Conservation (phyloP, 2,329 filamentous ascomycete genomes). For the Nothophoma quercina region DNA sequence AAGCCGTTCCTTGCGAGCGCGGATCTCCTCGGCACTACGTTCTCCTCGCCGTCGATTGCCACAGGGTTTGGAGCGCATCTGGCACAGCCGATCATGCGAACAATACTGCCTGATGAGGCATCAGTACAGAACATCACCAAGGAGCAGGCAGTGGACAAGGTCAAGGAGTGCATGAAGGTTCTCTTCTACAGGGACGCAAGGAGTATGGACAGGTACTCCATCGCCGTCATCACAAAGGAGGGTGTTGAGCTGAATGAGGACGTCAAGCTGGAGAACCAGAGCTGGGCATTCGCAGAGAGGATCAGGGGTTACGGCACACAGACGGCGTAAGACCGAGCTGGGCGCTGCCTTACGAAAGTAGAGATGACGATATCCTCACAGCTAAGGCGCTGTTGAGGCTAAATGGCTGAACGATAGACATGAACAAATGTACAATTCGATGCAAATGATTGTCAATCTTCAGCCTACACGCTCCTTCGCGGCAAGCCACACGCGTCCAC, state of each 20-base stretch:
- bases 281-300: conserved; percentile 96
- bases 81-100: conserved; percentile 89
- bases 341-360: not conserved
- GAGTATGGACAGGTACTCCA: conserved; percentile 88
- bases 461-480: not conserved
- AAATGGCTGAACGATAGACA: conserved; percentile 42
- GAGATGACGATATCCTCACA: conserved; percentile 6
- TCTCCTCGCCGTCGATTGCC: conserved; percentile 84
- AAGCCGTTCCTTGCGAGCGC: conserved; percentile 90
- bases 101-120: conserved; percentile 83
- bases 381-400: conserved; percentile 16
- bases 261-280: conserved; percentile 92
- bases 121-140: conserved; percentile 73
- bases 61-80: conserved; percentile 94
- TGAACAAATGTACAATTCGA: conserved; percentile 44
- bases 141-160: conserved; percentile 79
- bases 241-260: conserved; percentile 83
- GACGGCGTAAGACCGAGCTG: conserved; percentile 39
- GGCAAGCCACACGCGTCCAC: conserved; percentile 12
- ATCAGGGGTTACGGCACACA: conserved; percentile 97
- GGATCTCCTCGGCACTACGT: conserved; percentile 92
- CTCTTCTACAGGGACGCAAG: conserved; percentile 96
- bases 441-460: conserved; percentile 24
- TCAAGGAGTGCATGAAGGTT: conserved; percentile 98
- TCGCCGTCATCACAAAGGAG: conserved; percentile 87